Evolutionary conservation across 1,284 basidiomycete species (phyloP), one percentile per base, ranked within the genome.

Genomic region (Volvariella volvacea): DNA sequence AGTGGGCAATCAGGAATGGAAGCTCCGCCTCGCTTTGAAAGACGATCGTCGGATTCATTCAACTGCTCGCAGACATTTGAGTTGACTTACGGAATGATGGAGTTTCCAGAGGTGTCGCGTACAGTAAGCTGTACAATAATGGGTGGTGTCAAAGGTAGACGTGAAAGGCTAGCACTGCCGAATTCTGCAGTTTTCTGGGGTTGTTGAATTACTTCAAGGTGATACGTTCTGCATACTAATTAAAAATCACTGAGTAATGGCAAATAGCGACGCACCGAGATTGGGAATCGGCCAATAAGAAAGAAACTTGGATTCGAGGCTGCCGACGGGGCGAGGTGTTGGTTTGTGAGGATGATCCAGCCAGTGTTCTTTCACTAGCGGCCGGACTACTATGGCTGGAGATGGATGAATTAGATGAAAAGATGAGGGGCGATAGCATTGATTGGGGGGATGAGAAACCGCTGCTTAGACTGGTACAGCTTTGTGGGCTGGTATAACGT

Each of bases 181-280:
- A 90, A 92, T 59, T 89, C 88, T 39, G 90, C 86, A 31, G 86
- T 81, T 48, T 75, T 73, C 50, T 77, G 70, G 16, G 90, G 90
- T 47, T 91, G 81, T 57, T 93, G 90, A 33, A 92, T 73, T 47
- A 90, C 76, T 57, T 86, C 79, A 8, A 90, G 74, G 41, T 80
- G 73, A 59, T 89, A 90, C 1, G 77, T 71, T 64, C 84, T 87
- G 53, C 43, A 12, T 9, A 22, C 33, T 19, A 22, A 19, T 16
- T 22, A 42, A 20, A 4, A 15, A 21, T 17, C 21, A n/a, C 15
- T n/a, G 20, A n/a, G 22, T 3, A 43, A 12, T 21, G 16, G 15
- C 19, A 17, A 25, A 22, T 28, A 28, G 15, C 43, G 31, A 59
- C 59, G 50, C 61, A 76, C 78, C 75, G 73, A 44, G 64, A 68